phyloP scores from a whole-genome alignment of 306 rosid genomes.

The Citrullus mucosospermus region DNA sequence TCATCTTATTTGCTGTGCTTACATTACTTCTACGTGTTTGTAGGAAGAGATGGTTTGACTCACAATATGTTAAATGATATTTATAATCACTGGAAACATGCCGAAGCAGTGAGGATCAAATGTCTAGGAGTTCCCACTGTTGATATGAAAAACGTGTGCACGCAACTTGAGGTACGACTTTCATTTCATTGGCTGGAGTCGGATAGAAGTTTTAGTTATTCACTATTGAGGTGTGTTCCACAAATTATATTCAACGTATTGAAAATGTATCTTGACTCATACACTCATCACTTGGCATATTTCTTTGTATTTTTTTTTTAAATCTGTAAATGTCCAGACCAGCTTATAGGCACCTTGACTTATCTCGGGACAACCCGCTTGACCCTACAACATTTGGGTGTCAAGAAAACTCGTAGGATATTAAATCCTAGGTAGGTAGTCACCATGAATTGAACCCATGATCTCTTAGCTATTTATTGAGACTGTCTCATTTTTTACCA shows the following conservation, averaged over 20 bases:
- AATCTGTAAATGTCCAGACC: too few species aligned
- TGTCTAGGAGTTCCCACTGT: constrained; percentile 87
- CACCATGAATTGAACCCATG: too few species aligned
- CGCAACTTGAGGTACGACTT: constrained; percentile 60
- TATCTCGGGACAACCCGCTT: too few species aligned
- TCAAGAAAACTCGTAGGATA: too few species aligned
- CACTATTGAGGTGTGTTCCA: not conserved
- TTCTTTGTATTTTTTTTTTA: not conserved
- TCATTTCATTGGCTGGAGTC: not conserved
- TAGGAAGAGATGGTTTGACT: constrained; percentile 94
- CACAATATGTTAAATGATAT: constrained; percentile 86
- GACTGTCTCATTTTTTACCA: too few species aligned
- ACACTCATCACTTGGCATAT: too few species aligned
- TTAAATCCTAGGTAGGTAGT: too few species aligned
- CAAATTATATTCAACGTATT: not conserved
- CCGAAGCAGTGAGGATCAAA: constrained; percentile 79
- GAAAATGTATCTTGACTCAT: not conserved
- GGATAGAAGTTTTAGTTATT: not conserved
- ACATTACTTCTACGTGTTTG: not conserved
- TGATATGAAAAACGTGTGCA: constrained; percentile 80
- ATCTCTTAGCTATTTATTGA: too few species aligned
- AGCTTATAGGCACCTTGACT: too few species aligned
- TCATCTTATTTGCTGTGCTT: not conserved
- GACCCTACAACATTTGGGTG: too few species aligned
- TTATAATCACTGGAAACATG: constrained; percentile 67